These are phyloP conservation scores for Larix kaempferi DNA, from an alignment of 75 land plant genomes.

Conservation along the genomic window DNA sequence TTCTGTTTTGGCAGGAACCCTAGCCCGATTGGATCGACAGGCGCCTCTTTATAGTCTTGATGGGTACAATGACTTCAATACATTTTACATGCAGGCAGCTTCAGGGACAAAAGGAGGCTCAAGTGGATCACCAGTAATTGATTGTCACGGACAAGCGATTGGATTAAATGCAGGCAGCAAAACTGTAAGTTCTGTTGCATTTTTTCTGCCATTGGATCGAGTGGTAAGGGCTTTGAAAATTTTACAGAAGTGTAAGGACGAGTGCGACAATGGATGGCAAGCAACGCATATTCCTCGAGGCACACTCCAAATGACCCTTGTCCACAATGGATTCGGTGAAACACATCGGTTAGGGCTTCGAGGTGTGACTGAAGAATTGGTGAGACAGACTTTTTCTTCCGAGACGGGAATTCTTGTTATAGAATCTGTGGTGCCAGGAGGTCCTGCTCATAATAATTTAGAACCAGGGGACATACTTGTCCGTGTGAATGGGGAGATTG, in stretches of 20 bases:
- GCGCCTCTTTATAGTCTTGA: conserved; percentile 87
- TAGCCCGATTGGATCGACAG: conserved; percentile 89
- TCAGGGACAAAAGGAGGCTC: conserved; percentile 97
- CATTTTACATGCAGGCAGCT: conserved; percentile 95
- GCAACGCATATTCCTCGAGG: conserved; percentile 75
- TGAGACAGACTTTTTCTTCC: conserved; percentile 54
- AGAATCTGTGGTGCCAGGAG: conserved; percentile 90
- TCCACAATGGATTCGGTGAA: conserved; percentile 92
- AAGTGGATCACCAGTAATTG: conserved; percentile 95
- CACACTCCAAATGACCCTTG: conserved; percentile 84
- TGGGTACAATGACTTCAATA: conserved; percentile 95
- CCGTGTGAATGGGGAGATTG: conserved; percentile 63
- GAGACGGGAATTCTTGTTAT: conserved; percentile 95
- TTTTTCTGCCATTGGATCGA: conserved; percentile 81
- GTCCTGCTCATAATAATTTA: conserved; percentile 73
- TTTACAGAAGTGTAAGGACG: conserved; percentile 44
- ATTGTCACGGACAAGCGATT: conserved; percentile 87
- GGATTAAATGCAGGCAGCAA: conserved; percentile 92
- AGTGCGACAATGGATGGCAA: conserved; percentile 33
- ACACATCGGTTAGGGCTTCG: conserved; percentile 73
- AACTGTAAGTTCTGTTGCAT: conserved; percentile 74
- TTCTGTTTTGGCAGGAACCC: conserved; percentile 90
- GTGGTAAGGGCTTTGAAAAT: conserved; percentile 73
- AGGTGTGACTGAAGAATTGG: conserved; percentile 71
- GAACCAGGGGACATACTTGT: conserved; percentile 92